Base-by-base conservation (phyloP, 2,329 filamentous ascomycete genomes). In the Neonectria coccinea region DNA sequence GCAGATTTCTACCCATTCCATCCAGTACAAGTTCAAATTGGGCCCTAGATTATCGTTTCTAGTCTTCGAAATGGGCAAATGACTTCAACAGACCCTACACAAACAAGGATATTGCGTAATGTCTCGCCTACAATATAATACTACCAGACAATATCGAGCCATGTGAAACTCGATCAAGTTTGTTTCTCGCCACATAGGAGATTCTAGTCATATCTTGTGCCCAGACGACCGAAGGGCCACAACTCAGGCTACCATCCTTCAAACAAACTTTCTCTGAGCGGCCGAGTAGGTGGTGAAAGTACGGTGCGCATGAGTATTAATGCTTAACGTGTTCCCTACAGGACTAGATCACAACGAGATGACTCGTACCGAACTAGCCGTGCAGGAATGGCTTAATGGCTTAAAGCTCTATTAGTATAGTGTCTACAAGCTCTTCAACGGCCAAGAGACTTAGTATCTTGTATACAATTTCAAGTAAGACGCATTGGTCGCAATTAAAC, bases 371-470 rank as follows among this genome's bases (percentile, higher is more conserved):
- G 5, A 41, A 3, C 16, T 62, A 48, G 16, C 54, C 31, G 45
- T 25, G 29, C n/a, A 62, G 53, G 16, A 61, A 57, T 36, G 41
- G 53, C 22, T 61, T 54, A 5, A 8, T 36, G 41, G 53, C 22
- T 61, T 54, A 25, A 8, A 58, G 47, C 14, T 55, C 54, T 56
- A 4, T 6, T 25, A 25, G 5, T 6, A 6, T 53, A 36, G 14
- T 18, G 29, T 10, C 62, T 52, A 14, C 57, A 47, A 41, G 60
- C 47, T 45, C 25, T 61, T 52, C 57, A 61, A 39, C 57, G 47
- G 4, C 54, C 62, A 25, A 25, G 25, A 25, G 25, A 39, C 51
- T 59, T 56, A 16, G 36, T 36, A 3, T 56, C 27, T 1, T 39
- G 51, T 6, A 64, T 47, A 39, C 60, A 53, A 29, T 55, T 52